Percentiles rank a stretch among this genome's conserved stretches.
Conservation (phyloP, 1,284 basidiomycete species). For the Retiboletus fuscus region DNA sequence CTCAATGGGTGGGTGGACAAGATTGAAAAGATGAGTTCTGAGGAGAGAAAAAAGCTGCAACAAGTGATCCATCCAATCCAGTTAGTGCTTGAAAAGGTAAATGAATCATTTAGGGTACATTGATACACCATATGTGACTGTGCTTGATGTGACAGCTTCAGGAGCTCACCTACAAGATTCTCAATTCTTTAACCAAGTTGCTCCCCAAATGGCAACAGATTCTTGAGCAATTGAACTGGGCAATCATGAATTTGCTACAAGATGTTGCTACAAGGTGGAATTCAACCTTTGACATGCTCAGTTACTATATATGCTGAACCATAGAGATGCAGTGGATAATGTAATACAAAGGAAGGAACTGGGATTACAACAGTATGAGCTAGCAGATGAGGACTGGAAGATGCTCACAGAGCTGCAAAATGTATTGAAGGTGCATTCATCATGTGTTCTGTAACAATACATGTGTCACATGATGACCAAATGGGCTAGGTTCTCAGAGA, state of each 20-base stretch:
- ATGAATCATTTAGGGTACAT: not conserved
- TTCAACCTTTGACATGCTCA: not conserved
- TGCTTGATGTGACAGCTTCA: not conserved
- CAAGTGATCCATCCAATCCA: not conserved
- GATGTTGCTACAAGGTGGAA: not conserved
- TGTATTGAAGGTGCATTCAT: not conserved
- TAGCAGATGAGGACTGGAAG: not conserved
- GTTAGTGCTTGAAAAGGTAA: constrained; percentile 1
- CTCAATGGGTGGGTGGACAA: not conserved
- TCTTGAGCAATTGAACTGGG: not conserved
- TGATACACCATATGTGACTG: not conserved
- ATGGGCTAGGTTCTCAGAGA: constrained; percentile 1
- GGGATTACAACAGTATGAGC: not conserved
- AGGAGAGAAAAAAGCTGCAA: not conserved
- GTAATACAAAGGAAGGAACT: not conserved
- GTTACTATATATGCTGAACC: not conserved
- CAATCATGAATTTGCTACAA: not conserved
- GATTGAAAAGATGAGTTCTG: not conserved
- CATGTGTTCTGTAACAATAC: not conserved
- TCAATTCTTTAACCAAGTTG: not conserved
- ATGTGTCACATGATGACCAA: too few species aligned
- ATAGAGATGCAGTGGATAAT: not conserved
- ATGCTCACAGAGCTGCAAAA: not conserved
- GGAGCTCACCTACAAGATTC: not conserved
- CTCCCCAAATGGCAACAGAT: not conserved